phyloP scores from a whole-genome alignment of 805 yeast genomes.

The Lachancea thermotolerans region DNA sequence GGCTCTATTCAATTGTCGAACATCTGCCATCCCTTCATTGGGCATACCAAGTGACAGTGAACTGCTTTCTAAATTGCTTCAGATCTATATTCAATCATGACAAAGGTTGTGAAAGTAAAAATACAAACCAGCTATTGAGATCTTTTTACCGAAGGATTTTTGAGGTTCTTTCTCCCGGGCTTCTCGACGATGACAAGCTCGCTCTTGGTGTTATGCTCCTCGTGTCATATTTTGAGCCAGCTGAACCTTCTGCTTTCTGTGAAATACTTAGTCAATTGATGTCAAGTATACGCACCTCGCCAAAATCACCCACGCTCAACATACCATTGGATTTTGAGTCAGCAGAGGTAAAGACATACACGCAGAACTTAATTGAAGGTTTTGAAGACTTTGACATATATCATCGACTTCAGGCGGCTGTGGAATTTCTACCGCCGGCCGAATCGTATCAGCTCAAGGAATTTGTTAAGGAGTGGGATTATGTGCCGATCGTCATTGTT shows the following conservation, averaged over 20 bases:
- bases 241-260: conserved; percentile 4
- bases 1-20: conserved; percentile 43
- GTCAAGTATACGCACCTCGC: background rate
- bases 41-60: conserved; percentile 56
- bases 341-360: background rate
- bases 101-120: conserved; percentile 9
- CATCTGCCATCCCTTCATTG: conserved; percentile 36
- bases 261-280: background rate
- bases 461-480: conserved; percentile 11
- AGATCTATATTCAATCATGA: conserved; percentile 22
- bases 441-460: conserved; percentile 7
- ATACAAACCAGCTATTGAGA: conserved; percentile 31
- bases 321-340: background rate
- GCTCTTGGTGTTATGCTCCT: conserved; percentile 39
- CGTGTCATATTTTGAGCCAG: conserved; percentile 12
- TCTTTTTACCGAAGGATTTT: conserved; percentile 43
- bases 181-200: conserved; percentile 39
- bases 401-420: background rate
- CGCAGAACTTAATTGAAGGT: background rate
- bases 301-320: background rate
- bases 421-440: background rate
- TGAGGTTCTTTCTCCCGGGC: conserved; percentile 40
- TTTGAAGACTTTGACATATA: background rate
- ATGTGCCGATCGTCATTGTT: conserved; percentile 40
- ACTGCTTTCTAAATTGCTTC: conserved; percentile 36